Evolutionary conservation across 305 asterid species (phyloP), one percentile per base, ranked within the genome.

Genomic region (Fraxinus greggii): DNA sequence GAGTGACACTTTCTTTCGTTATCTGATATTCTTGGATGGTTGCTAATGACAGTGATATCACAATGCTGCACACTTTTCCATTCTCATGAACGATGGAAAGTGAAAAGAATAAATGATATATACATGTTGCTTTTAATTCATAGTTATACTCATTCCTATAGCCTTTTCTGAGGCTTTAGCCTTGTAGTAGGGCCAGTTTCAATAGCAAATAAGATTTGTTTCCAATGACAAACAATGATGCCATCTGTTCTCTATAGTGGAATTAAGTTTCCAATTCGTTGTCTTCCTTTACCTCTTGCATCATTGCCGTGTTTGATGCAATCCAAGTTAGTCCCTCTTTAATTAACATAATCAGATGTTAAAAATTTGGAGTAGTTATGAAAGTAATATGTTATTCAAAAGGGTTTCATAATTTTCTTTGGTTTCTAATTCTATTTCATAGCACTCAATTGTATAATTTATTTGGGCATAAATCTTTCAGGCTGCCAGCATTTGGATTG

Each of bases 401-500:
- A 28, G 35, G 77, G 5, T 42, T 42, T 26, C 76, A 28, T n/a
- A 24, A 65, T 36, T 42, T 54, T 72, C 54, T 10, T 38, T 56
- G 54, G 42, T 77, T 79, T 63, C 76, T 28, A 42, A 78, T 75
- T 35, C 77, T 15, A 67, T 72, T 31, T 75, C 78, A 26, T 79
- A 72, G 67, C 31, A 23, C 63, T 73, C 29, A 72, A 72, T 70
- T 21, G 19, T 70, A 70, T 77, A 65, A 19, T 73, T 45, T 80
- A 84, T 72, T 83, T 81, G 87, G 91, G 88, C 82, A 74, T 78
- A 63, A 72, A 84, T 78, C 76, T 85, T 84, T 84, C 81, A 40
- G 45, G 74, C 79, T 67, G 78, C 84, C 78, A 35, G 33, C 83
- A 51, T 59, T 83, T 78, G 84, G 83, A 78, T 86, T 78, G 42